Conservation (phyloP, 331 rosid species). For the Phaseolus coccineus region DNA sequence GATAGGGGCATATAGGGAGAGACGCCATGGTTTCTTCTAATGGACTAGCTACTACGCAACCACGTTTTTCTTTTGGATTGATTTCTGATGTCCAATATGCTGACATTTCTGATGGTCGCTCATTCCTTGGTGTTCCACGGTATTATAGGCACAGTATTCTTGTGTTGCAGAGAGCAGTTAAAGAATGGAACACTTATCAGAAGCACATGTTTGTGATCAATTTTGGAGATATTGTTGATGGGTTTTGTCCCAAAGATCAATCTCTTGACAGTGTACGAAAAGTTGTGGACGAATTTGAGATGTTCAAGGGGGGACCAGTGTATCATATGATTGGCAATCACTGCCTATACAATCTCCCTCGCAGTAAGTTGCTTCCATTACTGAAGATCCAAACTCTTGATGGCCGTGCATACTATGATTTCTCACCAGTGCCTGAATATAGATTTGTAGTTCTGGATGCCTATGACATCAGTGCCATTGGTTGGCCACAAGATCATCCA, state of each 20-base stretch:
- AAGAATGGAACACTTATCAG: constrained; percentile 66
- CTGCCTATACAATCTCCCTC: constrained; percentile 93
- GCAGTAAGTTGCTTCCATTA: constrained; percentile 66
- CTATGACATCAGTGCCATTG: constrained; percentile 83
- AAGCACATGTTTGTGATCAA: constrained; percentile 71
- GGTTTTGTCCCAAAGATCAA: constrained; percentile 78
- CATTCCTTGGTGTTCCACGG: constrained; percentile 83
- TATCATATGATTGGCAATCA: constrained; percentile 92
- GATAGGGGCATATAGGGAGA: constrained; percentile 50
- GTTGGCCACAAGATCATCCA: constrained; percentile 85
- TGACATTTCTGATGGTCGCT: constrained; percentile 83
- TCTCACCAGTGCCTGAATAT: constrained; percentile 72
- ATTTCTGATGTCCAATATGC: constrained; percentile 88
- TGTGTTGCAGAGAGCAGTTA: constrained; percentile 73
- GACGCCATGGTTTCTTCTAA: constrained; percentile 55
- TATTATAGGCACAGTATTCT: constrained; percentile 78
- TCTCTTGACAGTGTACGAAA: constrained; percentile 62
- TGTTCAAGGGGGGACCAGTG: constrained; percentile 60
- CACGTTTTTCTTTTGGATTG: constrained; percentile 80
- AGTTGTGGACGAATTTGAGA: constrained; percentile 61
- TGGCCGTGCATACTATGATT: constrained; percentile 72
- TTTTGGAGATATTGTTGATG: constrained; percentile 92
- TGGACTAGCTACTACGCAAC: constrained; percentile 41
- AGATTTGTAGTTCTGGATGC: constrained; percentile 83
- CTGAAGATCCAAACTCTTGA: constrained; percentile 58